Evolutionary conservation across 805 yeast species (phyloP), one percentile per base, ranked within the genome.

Genomic region (Monosporozyma aerobia): DNA sequence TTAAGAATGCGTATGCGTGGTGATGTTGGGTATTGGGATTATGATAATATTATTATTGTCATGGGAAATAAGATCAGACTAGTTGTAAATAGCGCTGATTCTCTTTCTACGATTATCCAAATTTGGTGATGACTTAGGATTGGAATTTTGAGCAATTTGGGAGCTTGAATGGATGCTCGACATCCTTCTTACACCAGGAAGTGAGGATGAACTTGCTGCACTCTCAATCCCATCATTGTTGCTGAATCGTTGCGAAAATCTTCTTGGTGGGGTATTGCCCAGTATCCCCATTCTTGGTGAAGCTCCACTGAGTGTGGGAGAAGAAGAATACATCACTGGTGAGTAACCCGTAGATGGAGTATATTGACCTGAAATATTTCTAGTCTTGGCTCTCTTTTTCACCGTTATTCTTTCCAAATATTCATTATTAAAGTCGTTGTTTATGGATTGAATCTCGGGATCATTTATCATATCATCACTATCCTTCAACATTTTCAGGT

Each of bases 171-270:
- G 19, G 10, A 45, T 32, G 22, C 48, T 30, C 1, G 49, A 47
- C 37, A 33, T 23, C 23, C 49, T 47, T 40, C 35, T 48, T n/a
- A 48, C 51, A 48, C 51, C 51, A 4, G 51, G 51, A 8, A 47
- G 25, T 5, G 49, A 5, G 11, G 48, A 14, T 5, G 35, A 30
- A 25, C 25, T n/a, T 19, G 27, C 3, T 11, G 40, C 10, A 9
- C 10, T 23, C n/a, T 35, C 39, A 35, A n/a, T 5, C 8, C 19
- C 16, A 3, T 35, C 39, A 3, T 3, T 14, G n/a, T 14, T 35
- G 29, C 37, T 44, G 37, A 44, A 29, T 35, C 39, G 3, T 35
- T 35, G 39, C 7, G 47, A 6, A 19, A 32, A n/a, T 16, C 37
- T 44, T 29, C 47, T 32, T 14, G 35, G 7, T n/a, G 47, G 27